Evolutionary conservation across 2,329 filamentous ascomycete genomes (phyloP), one percentile per base, ranked within the genome.

Genomic region (Eutypa lata): DNA sequence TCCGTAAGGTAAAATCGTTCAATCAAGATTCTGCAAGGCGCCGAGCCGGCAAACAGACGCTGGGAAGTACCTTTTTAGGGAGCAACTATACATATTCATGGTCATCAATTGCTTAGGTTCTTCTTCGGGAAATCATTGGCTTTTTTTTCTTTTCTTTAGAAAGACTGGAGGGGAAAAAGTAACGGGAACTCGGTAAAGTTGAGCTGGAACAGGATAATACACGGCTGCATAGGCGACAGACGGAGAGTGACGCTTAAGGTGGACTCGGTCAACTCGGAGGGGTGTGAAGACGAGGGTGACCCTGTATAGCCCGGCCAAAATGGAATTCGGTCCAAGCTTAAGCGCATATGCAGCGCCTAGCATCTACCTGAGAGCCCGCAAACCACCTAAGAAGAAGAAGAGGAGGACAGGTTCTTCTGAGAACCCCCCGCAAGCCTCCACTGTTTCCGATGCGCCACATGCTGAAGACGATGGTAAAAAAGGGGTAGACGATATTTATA

Each of bases 321-420:
- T 45, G 42, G 42, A 45, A 21, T 45, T 45, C 26, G 42, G 42
- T 14, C 42, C 42, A 21, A 45, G 42, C 21, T 21, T 45, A 18
- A 24, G 21, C n/a, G 42, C 42, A 45, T 45, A 45, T 45, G 42
- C 42, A 45, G 42, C 42, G n/a, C 42, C 42, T 45, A 45, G 42
- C 42, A 45, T 45, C 7, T 45, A 45, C 22, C 42, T 45, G 13
- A 21, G 42, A 13, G 42, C 64, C 53, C 61, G 58, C 52, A 67
- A 66, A 59, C 63, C 58, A 50, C 58, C 57, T 54, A 67, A 65
- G 53, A 67, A 70, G 57, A 18, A 38, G 28, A 18, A 26, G n/a
- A n/a, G n/a, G n/a, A n/a, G n/a, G n/a, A n/a, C n/a, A n/a, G n/a
- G n/a, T n/a, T n/a, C n/a, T n/a, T n/a, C n/a, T n/a, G n/a, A n/a